Conservation (phyloP, 2,329 filamentous ascomycete genomes). For the Ceratocystis huliohia region DNA sequence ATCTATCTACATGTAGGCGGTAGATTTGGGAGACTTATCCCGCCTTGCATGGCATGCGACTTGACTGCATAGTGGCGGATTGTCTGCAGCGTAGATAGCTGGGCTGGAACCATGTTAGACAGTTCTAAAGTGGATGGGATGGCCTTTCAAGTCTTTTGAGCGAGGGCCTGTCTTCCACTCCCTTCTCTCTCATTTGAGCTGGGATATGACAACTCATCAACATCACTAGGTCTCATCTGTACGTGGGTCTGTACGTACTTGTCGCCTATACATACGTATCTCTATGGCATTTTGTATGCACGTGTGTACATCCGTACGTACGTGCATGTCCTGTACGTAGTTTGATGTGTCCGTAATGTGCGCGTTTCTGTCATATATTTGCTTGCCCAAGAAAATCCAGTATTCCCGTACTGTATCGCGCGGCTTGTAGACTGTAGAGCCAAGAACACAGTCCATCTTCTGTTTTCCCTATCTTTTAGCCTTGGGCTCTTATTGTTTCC, state of each 20-base stretch:
- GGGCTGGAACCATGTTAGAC: background rate
- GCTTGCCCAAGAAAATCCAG: background rate
- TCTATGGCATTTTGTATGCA: background rate
- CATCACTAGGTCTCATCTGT: background rate
- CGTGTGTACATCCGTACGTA: background rate
- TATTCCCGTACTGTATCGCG: background rate
- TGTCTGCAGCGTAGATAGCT: too few relatives aligned
- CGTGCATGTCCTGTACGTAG: background rate
- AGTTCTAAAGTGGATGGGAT: background rate
- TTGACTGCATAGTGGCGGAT: too few relatives aligned
- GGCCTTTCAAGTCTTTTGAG: background rate
- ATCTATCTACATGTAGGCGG: too few relatives aligned
- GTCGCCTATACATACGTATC: too few relatives aligned
- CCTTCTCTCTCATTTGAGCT: background rate
- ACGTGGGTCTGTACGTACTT: background rate
- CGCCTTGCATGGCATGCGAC: too few relatives aligned
- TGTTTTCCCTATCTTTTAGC: background rate
- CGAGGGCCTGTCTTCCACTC: background rate
- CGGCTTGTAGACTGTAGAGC: background rate
- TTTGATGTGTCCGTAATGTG: background rate
- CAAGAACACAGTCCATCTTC: background rate
- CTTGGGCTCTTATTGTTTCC: background rate
- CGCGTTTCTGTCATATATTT: slow-evolving; percentile 1
- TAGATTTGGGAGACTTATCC: too few relatives aligned
- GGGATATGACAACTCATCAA: background rate